These are phyloP conservation scores for Lizonia empirigonia DNA, from an alignment of 2,329 filamentous ascomycete genomes.

Conservation along the genomic window DNA sequence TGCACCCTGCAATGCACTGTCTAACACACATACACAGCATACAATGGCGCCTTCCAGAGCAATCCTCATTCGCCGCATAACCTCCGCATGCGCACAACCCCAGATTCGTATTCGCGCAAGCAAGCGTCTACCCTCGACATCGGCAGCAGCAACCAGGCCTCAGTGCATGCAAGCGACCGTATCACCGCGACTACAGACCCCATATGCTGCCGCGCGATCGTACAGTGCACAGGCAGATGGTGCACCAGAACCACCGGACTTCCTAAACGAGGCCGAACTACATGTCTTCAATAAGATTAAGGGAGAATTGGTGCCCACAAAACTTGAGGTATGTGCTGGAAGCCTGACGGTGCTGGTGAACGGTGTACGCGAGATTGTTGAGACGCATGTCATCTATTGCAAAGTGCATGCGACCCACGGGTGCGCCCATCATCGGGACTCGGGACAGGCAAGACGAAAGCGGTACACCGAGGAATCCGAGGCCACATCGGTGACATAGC, in stretches of 20 bases:
- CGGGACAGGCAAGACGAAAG: neutral
- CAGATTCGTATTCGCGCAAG: slow-evolving; percentile 17
- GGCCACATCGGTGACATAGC: neutral
- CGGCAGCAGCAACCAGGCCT: slow-evolving; percentile 7
- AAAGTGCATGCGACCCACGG: neutral
- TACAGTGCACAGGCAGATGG: slow-evolving; percentile 33
- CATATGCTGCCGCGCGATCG: slow-evolving; percentile 11
- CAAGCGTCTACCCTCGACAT: slow-evolving; percentile 27
- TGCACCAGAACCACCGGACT: slow-evolving; percentile 51
- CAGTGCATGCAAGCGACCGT: slow-evolving; percentile 9
- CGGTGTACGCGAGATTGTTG: slow-evolving; percentile 16
- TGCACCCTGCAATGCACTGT: slow-evolving; percentile 15
- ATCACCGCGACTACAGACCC: neutral
- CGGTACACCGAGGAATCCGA: neutral
- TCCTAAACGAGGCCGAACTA: slow-evolving; percentile 54
- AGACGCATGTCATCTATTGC: slow-evolving; percentile 17
- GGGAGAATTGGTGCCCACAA: slow-evolving; percentile 49
- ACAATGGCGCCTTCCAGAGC: slow-evolving; percentile 47
- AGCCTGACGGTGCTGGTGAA: slow-evolving; percentile 5
- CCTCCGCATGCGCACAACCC: slow-evolving; percentile 24
- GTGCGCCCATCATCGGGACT: neutral
- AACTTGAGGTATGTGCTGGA: slow-evolving; percentile 51
- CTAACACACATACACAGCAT: slow-evolving; percentile 14
- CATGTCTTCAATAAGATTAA: slow-evolving; percentile 56
- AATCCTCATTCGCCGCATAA: slow-evolving; percentile 28